A percentile compares a stretch with the other conserved stretches of the same genome.
Evolutionary conservation across 768 basidiomycete genomes (phyloP).

Genomic region (Tulasnella sp.): DNA sequence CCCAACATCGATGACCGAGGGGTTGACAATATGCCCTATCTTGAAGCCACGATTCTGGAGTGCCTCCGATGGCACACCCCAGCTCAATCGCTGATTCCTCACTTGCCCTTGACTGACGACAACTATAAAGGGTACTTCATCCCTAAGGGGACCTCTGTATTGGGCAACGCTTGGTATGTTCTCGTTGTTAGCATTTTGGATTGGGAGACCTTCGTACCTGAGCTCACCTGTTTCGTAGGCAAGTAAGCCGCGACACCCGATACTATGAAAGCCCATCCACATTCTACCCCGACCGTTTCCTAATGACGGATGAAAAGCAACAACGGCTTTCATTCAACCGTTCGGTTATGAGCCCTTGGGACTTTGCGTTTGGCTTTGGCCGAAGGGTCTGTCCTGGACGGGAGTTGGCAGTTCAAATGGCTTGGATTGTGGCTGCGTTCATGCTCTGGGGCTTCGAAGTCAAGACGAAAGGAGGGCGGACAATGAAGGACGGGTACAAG

Average conservation of each 20-base stretch:
- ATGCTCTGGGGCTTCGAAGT: background rate
- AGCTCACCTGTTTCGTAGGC: background rate
- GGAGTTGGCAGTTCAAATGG: background rate
- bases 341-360: background rate
- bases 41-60: slow-evolving; percentile 44
- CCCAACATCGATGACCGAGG: slow-evolving; percentile 40
- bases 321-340: background rate
- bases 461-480: background rate
- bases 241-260: background rate
- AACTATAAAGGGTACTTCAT: slow-evolving; percentile 25
- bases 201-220: background rate
- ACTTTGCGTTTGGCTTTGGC: slow-evolving; percentile 11
- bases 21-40: slow-evolving; percentile 39
- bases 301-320: background rate
- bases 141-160: slow-evolving; percentile 6
- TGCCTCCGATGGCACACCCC: slow-evolving; percentile 36
- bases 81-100: slow-evolving; percentile 9
- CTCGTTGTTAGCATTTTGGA: no score
- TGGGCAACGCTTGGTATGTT: slow-evolving; percentile 15
- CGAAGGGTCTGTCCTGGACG: background rate
- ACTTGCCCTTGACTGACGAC: slow-evolving; percentile 21
- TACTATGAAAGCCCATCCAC: background rate
- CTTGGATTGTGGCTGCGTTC: background rate
- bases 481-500: background rate
- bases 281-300: slow-evolving; percentile 17